Base-by-base conservation (phyloP, 2,329 filamentous ascomycete genomes). In the Epichloe festucae region DNA sequence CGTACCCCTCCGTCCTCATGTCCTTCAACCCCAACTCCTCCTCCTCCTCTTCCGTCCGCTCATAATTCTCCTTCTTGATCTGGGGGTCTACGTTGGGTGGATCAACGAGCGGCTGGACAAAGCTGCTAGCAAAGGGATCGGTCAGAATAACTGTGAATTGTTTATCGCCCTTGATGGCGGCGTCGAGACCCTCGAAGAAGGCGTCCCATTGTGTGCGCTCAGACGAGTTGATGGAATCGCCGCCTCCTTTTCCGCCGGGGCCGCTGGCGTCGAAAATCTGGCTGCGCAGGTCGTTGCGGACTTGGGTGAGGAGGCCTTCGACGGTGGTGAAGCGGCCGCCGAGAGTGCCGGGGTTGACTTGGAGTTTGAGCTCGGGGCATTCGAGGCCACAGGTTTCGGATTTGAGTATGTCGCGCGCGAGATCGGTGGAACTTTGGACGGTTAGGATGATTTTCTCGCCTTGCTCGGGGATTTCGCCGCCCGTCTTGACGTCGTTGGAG, bases 291-390 rank as follows among this genome's bases (percentile, higher is more conserved):
- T 98, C 91, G 64, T 93, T 84, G 55, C 90, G 86, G 54, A 98
- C 87, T 65, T 98, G 88, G 0, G 89, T 93, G 51, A 97, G 75
- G 19, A 97, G 80, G 55, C 93, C 93, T 68, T 98, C 93, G 19
- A 98, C 84, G 0, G 93, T 98, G 19, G 93, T 98, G 74, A 98
- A 98, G 53, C 93, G 84, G 17, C 93, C 93, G 54, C 93, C 93
- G 17, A 98, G 81, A 0, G 93, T 98, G 52, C 93, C 93, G 0
- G 91, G 89, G 68, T 95, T 89, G 56, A 97, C 89, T 50, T 83
- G 81, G 11, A 98, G 81, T 59, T 84, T 81, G 17, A 97, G 82
- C 65, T 98, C 90, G 0, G 89, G 86, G 65, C 89, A 95, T 62
- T 84, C 81, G 54, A 98, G 76, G 12, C 82, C 84, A 64, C 93